phyloP scores from a whole-genome alignment of 768 basidiomycete genomes.

The Tephrocybe sp. region DNA sequence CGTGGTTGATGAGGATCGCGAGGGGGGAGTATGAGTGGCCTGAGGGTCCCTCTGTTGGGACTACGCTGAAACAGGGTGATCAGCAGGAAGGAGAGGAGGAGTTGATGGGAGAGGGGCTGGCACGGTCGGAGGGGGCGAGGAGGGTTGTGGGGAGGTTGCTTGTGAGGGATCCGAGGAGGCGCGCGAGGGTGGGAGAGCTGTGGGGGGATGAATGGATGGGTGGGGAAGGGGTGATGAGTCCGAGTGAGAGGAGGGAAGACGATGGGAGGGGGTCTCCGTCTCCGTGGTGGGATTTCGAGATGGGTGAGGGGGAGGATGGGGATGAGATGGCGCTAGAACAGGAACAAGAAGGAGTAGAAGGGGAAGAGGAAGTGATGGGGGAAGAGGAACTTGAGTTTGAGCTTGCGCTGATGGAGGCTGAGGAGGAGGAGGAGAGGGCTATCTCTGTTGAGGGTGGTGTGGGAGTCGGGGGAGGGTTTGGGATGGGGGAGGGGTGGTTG shows the following conservation, averaged over 20 bases:
- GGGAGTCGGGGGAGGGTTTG: constrained; percentile 9
- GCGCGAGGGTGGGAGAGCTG: constrained; percentile 62
- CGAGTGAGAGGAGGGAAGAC: constrained; percentile 11
- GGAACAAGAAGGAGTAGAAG: neutral
- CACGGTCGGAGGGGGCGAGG: constrained; percentile 45
- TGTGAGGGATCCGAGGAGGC: constrained; percentile 65
- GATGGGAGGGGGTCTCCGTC: constrained; percentile 5
- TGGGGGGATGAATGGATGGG: constrained; percentile 60
- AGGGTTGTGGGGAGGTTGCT: constrained; percentile 61
- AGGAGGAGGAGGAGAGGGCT: constrained; percentile 19
- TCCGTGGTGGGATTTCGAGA: neutral
- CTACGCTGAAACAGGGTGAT: constrained; percentile 7
- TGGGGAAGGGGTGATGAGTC: constrained; percentile 18
- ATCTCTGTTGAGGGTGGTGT: neutral
- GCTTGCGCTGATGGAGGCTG: constrained; percentile 15
- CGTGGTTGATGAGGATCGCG: constrained; percentile 78
- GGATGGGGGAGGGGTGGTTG: constrained; percentile 22
- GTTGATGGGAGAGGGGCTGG: constrained; percentile 35
- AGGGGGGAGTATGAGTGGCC: constrained; percentile 82
- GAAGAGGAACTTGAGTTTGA: constrained; percentile 17
- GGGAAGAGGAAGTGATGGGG: constrained; percentile 6
- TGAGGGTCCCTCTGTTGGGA: constrained; percentile 18
- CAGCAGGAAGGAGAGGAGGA: constrained; percentile 19
- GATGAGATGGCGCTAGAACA: neutral
- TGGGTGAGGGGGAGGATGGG: neutral